Base-by-base conservation (phyloP, 352 stramenopile species). In the Plasmopara viticola region DNA sequence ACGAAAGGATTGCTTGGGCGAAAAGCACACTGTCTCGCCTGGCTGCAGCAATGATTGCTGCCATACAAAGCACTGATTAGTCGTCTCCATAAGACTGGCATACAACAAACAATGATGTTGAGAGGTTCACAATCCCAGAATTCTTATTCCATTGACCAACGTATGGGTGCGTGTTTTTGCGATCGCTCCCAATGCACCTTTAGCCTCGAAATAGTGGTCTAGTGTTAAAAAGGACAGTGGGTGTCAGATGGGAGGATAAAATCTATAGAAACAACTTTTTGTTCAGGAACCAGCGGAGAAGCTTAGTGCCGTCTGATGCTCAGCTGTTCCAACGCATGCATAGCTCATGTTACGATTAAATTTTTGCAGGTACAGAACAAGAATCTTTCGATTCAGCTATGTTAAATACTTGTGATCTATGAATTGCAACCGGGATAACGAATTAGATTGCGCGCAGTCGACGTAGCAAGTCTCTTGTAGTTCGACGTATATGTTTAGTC, bases 391-490 rank as follows among this genome's bases (percentile, higher is more conserved):
- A 35, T 35, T 4, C 31, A 35, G 10, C 10, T 5, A 35, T 35
- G 1, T 41, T 41, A 15, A 25, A 25, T 25, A 25, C 20, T 25
- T 25, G 20, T 25, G 20, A 25, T 25, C 20, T 3, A 25, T 3
- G 20, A 25, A 25, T 25, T 8, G n/a, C n/a, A 1, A 41, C 5
- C 37, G 2, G 18, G 5, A 15, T 14, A 41, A 18, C 50, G n/a
- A 12, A 20, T 33, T 48, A 53, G 4, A 34, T 38, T 15, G 44
- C 7, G 7, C 34, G 50, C 7, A 68, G 34, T 2, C 45, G 38
- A 7, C 60, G 60, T 7, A 68, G 18, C 17, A 64, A n/a, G 2
- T 44, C 51, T 8, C 56, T 55, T 5, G 64, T 10, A 14, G 52
- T 39, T 9, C 60, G 39, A 6, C 50, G 45, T 4, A 54, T 13